phyloP scores from a whole-genome alignment of 305 asterid species.

The Rubia peregrina region DNA sequence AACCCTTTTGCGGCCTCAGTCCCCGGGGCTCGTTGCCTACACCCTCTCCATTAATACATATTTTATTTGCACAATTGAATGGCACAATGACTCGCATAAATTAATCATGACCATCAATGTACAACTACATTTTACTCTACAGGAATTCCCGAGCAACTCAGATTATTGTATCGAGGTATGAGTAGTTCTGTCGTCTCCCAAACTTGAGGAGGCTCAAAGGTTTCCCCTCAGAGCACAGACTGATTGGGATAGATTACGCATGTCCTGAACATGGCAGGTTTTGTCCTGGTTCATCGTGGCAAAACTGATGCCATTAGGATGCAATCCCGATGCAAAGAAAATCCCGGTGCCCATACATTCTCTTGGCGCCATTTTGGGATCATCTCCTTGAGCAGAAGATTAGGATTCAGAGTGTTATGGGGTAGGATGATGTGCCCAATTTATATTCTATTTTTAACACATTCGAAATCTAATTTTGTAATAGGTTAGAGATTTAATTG shows the following conservation, averaged over 20 bases:
- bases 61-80: conserved; percentile 3
- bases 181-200: conserved; percentile 46
- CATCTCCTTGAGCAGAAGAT: too few relatives aligned
- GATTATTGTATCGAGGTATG: conserved; percentile 47
- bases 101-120: conserved; percentile 11
- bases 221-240: conserved; percentile 51
- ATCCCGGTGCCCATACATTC: conserved; percentile 47
- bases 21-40: not conserved
- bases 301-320: conserved; percentile 62
- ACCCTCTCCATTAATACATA: conserved; percentile 10
- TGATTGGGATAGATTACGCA: conserved; percentile 50
- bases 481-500: too few relatives aligned
- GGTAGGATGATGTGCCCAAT: too few relatives aligned
- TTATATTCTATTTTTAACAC: too few relatives aligned
- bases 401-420: too few relatives aligned
- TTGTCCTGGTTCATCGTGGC: conserved; percentile 83
- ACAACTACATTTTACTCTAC: conserved; percentile 19
- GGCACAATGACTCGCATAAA: conserved; percentile 18
- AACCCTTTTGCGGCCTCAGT: too few relatives aligned
- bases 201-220: conserved; percentile 68
- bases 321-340: conserved; percentile 80
- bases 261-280: conserved; percentile 63
- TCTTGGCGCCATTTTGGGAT: too few relatives aligned
- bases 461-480: too few relatives aligned
- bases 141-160: conserved; percentile 21